Evolutionary conservation across 768 basidiomycete species (phyloP).

Genomic region (Piloderma croceum): DNA sequence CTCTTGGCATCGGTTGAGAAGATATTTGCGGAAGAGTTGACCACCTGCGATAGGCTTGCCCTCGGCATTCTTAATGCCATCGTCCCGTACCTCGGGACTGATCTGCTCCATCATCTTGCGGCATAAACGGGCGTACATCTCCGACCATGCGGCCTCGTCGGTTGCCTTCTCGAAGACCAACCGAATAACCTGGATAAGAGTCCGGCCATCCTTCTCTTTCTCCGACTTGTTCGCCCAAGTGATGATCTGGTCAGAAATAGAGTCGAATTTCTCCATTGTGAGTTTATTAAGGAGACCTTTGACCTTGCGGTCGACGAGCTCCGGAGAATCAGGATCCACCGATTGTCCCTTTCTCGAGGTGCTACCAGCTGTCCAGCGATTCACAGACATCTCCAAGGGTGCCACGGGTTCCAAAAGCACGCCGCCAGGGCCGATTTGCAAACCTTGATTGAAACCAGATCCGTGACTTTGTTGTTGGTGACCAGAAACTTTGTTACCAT

Average conservation of each 20-base stretch:
- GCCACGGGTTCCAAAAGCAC: constrained; percentile 58
- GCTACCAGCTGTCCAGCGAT: constrained; percentile 67
- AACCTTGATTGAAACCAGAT: constrained; percentile 25
- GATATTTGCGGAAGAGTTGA: constrained; percentile 92
- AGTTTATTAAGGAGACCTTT: constrained; percentile 90
- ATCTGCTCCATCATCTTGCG: constrained; percentile 95
- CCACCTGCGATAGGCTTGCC: constrained; percentile 91
- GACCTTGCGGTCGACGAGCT: constrained; percentile 90
- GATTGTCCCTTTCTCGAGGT: constrained; percentile 37
- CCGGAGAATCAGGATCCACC: constrained; percentile 65
- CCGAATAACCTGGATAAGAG: constrained; percentile 92
- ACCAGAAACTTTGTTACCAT: constrained; percentile 39
- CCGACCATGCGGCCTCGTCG: constrained; percentile 91
- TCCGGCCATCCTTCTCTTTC: constrained; percentile 88
- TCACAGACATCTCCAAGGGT: constrained; percentile 72
- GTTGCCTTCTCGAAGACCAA: constrained; percentile 97
- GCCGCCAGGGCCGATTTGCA: constrained; percentile 4
- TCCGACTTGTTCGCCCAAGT: constrained; percentile 91
- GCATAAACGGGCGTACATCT: constrained; percentile 96
- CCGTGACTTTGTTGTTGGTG: constrained; percentile 34
- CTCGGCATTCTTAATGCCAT: constrained; percentile 73
- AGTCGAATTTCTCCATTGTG: constrained; percentile 94
- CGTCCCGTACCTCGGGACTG: constrained; percentile 82
- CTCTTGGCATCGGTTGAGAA: constrained; percentile 94
- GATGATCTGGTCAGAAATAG: constrained; percentile 93